A percentile compares a stretch with the other conserved stretches of the same genome.
Conservation (phyloP, 768 basidiomycete genomes). For the Tremella yokohamensis region DNA sequence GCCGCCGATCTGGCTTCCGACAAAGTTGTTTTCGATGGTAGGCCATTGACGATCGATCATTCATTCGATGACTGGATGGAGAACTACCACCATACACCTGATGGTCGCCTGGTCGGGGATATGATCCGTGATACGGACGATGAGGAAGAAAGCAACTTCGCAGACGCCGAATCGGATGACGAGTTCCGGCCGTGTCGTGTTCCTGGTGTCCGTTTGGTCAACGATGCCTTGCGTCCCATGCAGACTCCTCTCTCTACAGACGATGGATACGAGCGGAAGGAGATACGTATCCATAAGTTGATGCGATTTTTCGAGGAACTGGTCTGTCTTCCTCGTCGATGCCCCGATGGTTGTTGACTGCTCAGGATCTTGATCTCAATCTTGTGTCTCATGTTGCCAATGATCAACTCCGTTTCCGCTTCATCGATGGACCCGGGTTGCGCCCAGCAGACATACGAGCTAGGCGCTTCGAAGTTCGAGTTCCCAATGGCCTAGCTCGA, state of each 20-base stretch:
- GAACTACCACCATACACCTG: no score
- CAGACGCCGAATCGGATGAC: no score
- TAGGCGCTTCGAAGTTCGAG: background rate
- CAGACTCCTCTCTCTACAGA: background rate
- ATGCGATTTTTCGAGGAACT: background rate
- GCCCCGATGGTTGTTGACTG: background rate
- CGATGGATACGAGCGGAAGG: background rate
- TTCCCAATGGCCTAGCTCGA: background rate
- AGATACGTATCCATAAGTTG: background rate
- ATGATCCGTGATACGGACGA: no score
- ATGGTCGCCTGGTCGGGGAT: no score
- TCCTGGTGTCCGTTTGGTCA: background rate
- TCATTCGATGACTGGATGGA: no score
- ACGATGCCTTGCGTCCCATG: background rate
- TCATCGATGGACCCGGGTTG: slow-evolving; percentile 7
- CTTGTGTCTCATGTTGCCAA: background rate
- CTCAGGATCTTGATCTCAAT: slow-evolving; percentile 8
- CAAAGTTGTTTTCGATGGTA: no score
- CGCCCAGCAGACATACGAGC: slow-evolving; percentile 7
- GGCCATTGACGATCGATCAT: no score
- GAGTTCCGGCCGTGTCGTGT: background rate
- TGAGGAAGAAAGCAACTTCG: no score
- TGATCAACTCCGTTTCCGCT: background rate
- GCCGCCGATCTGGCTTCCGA: no score
- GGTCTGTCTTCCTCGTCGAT: background rate